Evolutionary conservation across 129 eudicot genomes (phyloP), one percentile per base, ranked within the genome.

Genomic region (Kitagawia praeruptora): DNA sequence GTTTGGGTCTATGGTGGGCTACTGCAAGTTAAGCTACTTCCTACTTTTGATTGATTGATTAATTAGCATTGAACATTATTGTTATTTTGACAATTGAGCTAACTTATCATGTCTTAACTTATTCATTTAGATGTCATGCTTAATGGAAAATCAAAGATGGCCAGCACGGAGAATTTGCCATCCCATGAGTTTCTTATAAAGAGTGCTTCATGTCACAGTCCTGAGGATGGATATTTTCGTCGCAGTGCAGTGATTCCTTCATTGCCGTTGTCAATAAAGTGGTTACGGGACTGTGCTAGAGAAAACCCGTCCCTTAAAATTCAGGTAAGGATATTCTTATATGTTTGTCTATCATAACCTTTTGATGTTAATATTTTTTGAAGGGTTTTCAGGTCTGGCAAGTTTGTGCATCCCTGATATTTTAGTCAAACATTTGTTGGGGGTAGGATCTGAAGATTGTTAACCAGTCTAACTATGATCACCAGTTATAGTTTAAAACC

Each of bases 211-310:
- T 67, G 73, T 47, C 85, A 89, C 84, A 83, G 70, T 78, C 87
- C 88, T 47, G 85, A 56, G 42, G 82, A 79, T 80, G 90, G 87
- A 76, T 51, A 79, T 47, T 86, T 85, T 77, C 70, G 85, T 80
- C 84, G 93, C 87, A 93, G 98, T 80, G 83, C 89, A 21, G 98
- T 93, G 66, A 83, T 89, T 63, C 89, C 97, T 7, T 93, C 97
- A 47, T 82, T 93, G 79, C 93, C 98, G 54, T 66, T 84, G 90
- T 83, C 97, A 4, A 79, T 93, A 76, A 87, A 91, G 37, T 93
- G 94, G 92, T 81, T 93, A 80, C 88, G 97, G 83, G 82, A 85
- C 53, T 91, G 88, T 78, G 95, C 83, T 34, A 83, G 86, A 42
- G 88, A 88, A 27, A 93, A 93, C 51, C 93, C 98, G 51, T 86